A percentile compares a stretch with the other conserved stretches of the same genome.
Conservation (phyloP, 257 asterid species). For the Parsonsia alboflavescens region DNA sequence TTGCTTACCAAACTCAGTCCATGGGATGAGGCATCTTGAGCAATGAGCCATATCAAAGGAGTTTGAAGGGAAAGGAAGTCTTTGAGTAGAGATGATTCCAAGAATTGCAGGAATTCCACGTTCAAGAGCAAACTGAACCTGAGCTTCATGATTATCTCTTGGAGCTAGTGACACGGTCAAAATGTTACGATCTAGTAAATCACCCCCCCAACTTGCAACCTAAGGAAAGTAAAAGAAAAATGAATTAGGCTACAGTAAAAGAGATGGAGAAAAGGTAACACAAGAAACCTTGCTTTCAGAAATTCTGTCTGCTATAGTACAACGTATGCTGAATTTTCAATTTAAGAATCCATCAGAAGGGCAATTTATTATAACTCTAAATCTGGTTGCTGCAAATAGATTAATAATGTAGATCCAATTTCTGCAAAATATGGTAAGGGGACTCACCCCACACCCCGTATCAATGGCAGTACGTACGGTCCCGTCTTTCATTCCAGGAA, state of each 20-base stretch:
- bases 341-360: neutral
- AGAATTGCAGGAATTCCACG: constrained; percentile 97
- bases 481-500: constrained; percentile 94
- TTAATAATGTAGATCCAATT: neutral
- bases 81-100: constrained; percentile 92
- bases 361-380: neutral
- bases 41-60: constrained; percentile 99
- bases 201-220: constrained; percentile 99
- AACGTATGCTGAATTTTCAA: neutral
- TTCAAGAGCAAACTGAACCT: constrained; percentile 97
- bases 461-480: constrained; percentile 88
- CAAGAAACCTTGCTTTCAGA: neutral
- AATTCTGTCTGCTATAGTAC: neutral
- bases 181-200: constrained; percentile 81
- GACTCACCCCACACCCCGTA: constrained; percentile 99
- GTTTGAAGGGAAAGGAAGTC: constrained; percentile 95
- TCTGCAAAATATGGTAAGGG: constrained; percentile 4
- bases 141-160: constrained; percentile 96
- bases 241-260: neutral
- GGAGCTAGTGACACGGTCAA: constrained; percentile 94
- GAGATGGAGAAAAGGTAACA: neutral
- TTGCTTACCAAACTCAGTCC: constrained; percentile 92
- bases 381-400: neutral
- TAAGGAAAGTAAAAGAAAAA: constrained; percentile 17
- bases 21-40: constrained; percentile 98